phyloP scores from a whole-genome alignment of 1,284 basidiomycete species.

The Ustilago crameri region DNA sequence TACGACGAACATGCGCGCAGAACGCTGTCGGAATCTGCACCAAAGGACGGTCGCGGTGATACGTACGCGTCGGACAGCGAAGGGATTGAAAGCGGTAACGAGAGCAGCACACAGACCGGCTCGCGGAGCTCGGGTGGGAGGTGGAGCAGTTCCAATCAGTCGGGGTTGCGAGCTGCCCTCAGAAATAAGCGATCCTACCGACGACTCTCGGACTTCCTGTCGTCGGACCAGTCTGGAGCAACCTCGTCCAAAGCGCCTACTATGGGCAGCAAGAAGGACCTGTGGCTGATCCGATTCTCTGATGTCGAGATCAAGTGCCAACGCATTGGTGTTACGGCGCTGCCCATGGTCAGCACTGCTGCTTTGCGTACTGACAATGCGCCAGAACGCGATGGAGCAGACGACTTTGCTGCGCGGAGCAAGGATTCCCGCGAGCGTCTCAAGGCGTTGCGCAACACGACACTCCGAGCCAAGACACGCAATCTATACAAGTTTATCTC shows the following conservation, averaged over 20 bases:
- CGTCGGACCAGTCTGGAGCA: conserved; percentile 17
- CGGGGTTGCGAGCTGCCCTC: conserved; percentile 49
- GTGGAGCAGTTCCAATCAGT: conserved; percentile 16
- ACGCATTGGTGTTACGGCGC: conserved; percentile 84
- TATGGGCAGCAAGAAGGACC: conserved; percentile 74
- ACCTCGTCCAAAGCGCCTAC: conserved; percentile 56
- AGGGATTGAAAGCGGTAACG: conserved; percentile 26
- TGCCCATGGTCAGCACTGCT: conserved; percentile 78
- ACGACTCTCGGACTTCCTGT: conserved; percentile 57
- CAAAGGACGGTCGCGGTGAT: conserved; percentile 25
- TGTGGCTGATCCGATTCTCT: conserved; percentile 94
- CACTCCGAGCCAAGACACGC: conserved; percentile 57
- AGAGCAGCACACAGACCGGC: conserved; percentile 11
- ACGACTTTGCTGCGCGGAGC: conserved; percentile 49
- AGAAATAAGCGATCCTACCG: conserved; percentile 59
- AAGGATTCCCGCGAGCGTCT: conserved; percentile 61
- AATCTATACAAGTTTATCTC: conserved; percentile 61
- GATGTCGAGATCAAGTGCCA: conserved; percentile 94
- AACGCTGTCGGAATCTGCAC: conserved; percentile 60
- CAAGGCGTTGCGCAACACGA: conserved; percentile 56
- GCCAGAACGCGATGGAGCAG: conserved; percentile 6
- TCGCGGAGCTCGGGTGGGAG: conserved; percentile 1
- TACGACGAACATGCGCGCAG: conserved; percentile 56
- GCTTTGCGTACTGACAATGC: conserved; percentile 64
- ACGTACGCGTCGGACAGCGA: conserved; percentile 37